Evolutionary conservation across 2,329 filamentous ascomycete species (phyloP).

Genomic region (Trichoderma sp.): DNA sequence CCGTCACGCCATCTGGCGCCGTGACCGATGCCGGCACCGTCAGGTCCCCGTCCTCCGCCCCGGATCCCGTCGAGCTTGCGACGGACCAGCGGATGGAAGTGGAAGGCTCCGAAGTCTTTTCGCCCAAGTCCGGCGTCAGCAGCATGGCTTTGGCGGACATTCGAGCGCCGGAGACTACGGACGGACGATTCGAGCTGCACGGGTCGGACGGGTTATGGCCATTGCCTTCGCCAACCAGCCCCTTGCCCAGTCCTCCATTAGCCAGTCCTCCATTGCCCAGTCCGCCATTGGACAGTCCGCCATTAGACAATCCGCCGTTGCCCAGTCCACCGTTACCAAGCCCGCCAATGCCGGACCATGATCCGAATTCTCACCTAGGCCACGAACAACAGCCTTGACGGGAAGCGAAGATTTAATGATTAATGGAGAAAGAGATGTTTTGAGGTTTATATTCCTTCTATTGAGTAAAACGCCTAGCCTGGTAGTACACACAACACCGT

Average conservation of each 20-base stretch:
- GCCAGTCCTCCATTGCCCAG: neutral
- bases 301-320: neutral
- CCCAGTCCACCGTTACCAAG: neutral
- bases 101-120: slow-evolving; percentile 21
- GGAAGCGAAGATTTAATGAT: neutral
- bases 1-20: slow-evolving; percentile 50
- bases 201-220: slow-evolving; percentile 19
- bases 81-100: slow-evolving; percentile 29
- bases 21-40: slow-evolving; percentile 31
- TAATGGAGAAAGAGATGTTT: neutral
- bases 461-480: slow-evolving; percentile 34
- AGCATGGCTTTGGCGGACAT: slow-evolving; percentile 25
- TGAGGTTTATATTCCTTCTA: slow-evolving; percentile 24
- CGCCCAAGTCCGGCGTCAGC: slow-evolving; percentile 27
- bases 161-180: neutral
- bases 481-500: slow-evolving; percentile 31
- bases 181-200: slow-evolving; percentile 9
- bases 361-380: neutral
- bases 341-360: neutral
- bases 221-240: neutral
- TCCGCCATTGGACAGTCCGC: neutral
- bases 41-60: neutral
- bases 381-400: neutral
- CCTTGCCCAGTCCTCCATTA: neutral
- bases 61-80: slow-evolving; percentile 56